Percentiles rank a stretch among this genome's conserved stretches.
Evolutionary conservation across 495 filamentous ascomycete genomes (phyloP).

Genomic region (Podospora fimiseda): DNA sequence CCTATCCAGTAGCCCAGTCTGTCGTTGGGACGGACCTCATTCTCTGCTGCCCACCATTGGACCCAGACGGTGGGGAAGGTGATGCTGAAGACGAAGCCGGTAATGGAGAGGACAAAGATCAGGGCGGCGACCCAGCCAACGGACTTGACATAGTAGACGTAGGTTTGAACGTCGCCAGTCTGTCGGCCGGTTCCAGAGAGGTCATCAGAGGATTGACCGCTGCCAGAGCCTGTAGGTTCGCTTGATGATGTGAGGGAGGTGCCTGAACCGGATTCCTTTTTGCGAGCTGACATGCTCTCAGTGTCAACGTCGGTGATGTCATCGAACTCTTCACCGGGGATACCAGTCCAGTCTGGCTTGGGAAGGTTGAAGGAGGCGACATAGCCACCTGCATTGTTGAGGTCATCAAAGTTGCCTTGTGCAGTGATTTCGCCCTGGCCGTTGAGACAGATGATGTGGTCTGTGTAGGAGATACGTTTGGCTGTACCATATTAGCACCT

Average conservation of each 20-base stretch:
- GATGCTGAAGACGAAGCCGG: constrained; percentile 22
- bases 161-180: constrained; percentile 49
- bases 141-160: constrained; percentile 47
- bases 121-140: constrained; percentile 43
- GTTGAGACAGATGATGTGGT: constrained; percentile 46
- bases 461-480: constrained; percentile 40
- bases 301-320: neutral
- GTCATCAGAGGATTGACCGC: neutral
- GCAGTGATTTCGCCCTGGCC: constrained; percentile 40
- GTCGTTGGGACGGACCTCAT: constrained; percentile 19
- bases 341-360: constrained; percentile 15
- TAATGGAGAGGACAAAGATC: constrained; percentile 34
- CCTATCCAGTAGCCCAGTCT: constrained; percentile 25
- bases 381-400: constrained; percentile 18
- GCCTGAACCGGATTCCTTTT: neutral
- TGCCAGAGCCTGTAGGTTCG: neutral
- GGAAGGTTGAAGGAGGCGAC: constrained; percentile 16
- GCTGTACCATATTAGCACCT: constrained; percentile 3
- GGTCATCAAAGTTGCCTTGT: constrained; percentile 40
- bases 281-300: neutral
- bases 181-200: constrained; percentile 21
- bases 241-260: constrained; percentile 16
- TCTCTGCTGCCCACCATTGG: constrained; percentile 28
- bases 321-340: neutral
- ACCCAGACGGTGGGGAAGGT: constrained; percentile 30